Base-by-base conservation (phyloP, 495 filamentous ascomycete genomes). In the Penicillium cosmopolitanum region DNA sequence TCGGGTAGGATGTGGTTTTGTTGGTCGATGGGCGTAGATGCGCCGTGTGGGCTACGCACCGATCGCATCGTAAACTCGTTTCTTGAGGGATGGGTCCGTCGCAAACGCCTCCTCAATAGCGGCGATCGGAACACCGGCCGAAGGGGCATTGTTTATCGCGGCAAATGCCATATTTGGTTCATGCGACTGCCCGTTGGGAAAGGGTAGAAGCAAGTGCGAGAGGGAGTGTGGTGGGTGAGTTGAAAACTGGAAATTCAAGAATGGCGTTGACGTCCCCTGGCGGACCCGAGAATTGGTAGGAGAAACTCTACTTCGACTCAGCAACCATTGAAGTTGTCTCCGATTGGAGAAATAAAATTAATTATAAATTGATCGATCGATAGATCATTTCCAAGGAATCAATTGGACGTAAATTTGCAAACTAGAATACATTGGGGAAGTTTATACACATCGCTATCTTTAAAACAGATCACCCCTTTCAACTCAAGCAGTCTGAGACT, bases 61-160 rank as follows among this genome's bases (percentile, higher is more conserved):
- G 70, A 81, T 81, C 64, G 78, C 78, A 69, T 79, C 78, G 67
- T 79, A 81, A 51, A 81, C 71, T 66, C 77, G 68, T 67, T 77
- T 77, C 59, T 75, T 78, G 13, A 81, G 60, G 18, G 72, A 69
- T 34, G 71, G 70, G 60, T 79, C 77, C 31, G 73, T 72, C 61
- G 75, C 78, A 53, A 81, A 79, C 31, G 78, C 78, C 62, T 76
- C 69, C 48, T 81, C 78, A 60, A 81, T 79, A 36, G 64, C 65
- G 47, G 69, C 58, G 42, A 73, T 74, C 34, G 66, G 68, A 31
- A 44, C 55, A 43, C 60, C 61, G 18, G 53, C 64, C 46, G 46
- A 55, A 31, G 60, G 60, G 13, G 59, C 36, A 15, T 71, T 70
- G 63, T 79, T 80, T 44, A 80, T 76, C 19, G 75, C 67, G 60